Evolutionary conservation across 2,329 filamentous ascomycete genomes (phyloP).

Genomic region (Talaromyces amestolkiae): DNA sequence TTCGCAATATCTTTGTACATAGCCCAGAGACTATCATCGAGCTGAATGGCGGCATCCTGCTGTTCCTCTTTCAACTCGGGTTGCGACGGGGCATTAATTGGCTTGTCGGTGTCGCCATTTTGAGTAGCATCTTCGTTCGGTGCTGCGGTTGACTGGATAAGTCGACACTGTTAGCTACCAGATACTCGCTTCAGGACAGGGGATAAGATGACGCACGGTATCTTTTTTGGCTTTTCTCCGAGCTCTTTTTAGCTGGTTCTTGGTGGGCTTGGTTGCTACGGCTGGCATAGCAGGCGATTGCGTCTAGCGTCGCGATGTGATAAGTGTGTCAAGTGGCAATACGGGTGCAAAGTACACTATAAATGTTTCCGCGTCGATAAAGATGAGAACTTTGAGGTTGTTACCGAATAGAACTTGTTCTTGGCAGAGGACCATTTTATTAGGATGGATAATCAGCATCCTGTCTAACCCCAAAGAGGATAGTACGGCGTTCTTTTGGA

Average conservation of each 20-base stretch:
- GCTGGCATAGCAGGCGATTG: constrained; percentile 16
- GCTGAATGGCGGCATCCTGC: neutral
- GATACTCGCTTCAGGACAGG: neutral
- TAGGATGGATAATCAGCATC: no score
- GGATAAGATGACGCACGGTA: neutral
- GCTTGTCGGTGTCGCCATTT: constrained; percentile 1
- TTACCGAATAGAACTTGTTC: no score
- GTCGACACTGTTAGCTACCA: neutral
- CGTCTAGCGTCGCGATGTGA: neutral
- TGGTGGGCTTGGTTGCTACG: constrained; percentile 15
- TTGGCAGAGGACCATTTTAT: no score
- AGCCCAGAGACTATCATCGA: constrained; percentile 72
- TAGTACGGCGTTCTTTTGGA: neutral
- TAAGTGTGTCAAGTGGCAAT: no score
- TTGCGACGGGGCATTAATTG: neutral
- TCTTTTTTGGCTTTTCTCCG: constrained; percentile 20
- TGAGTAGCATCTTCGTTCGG: neutral
- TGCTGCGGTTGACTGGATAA: neutral
- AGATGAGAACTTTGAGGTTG: no score
- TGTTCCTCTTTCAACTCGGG: neutral
- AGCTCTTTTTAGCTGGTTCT: constrained; percentile 21
- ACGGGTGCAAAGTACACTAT: no score
- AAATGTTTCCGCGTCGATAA: no score
- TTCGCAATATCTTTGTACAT: constrained; percentile 80
- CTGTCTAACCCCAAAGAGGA: no score